phyloP scores from a whole-genome alignment of 441 rosid species.

The Manihot esculenta region DNA sequence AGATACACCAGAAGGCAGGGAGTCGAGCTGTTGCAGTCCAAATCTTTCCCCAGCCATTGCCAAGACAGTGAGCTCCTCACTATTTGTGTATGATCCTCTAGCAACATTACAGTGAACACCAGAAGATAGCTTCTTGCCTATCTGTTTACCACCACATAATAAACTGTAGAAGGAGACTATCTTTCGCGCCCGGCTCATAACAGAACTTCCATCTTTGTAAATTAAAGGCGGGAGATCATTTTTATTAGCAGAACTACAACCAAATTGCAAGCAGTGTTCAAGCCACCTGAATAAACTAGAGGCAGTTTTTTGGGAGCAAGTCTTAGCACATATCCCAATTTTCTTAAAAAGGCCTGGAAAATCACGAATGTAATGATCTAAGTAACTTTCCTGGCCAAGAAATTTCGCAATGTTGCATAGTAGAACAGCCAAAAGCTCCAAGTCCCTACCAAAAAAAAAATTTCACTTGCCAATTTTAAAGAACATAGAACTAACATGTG shows the following conservation, averaged over 20 bases:
- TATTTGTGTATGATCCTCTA: conserved; percentile 64
- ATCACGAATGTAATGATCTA: conserved; percentile 95
- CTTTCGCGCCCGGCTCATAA: conserved; percentile 81
- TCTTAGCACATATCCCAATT: conserved; percentile 35
- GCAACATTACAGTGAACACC: conserved; percentile 83
- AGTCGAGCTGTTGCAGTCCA: conserved; percentile 88
- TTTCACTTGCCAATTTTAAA: conserved; percentile 20
- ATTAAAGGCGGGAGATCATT: conserved; percentile 77
- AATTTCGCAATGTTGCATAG: conserved; percentile 68
- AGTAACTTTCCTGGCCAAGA: conserved; percentile 73
- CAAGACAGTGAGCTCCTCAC: conserved; percentile 83
- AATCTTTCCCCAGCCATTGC: conserved; percentile 99
- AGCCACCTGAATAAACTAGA: conserved; percentile 92
- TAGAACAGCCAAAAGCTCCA: conserved; percentile 72
- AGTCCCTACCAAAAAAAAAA: conserved; percentile 61
- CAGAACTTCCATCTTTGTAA: conserved; percentile 66
- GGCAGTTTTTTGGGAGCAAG: conserved; percentile 56
- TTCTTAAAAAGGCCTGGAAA: conserved; percentile 68
- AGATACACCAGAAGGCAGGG: conserved; percentile 86
- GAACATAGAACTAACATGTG: neutral
- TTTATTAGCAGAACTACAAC: conserved; percentile 51
- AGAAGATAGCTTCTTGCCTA: conserved; percentile 63
- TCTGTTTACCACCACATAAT: conserved; percentile 75
- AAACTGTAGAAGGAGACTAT: conserved; percentile 81
- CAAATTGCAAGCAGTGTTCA: conserved; percentile 73